Base-by-base conservation (phyloP, 176 grass and related monocot species). In the Ampelocalamus luodianensis region DNA sequence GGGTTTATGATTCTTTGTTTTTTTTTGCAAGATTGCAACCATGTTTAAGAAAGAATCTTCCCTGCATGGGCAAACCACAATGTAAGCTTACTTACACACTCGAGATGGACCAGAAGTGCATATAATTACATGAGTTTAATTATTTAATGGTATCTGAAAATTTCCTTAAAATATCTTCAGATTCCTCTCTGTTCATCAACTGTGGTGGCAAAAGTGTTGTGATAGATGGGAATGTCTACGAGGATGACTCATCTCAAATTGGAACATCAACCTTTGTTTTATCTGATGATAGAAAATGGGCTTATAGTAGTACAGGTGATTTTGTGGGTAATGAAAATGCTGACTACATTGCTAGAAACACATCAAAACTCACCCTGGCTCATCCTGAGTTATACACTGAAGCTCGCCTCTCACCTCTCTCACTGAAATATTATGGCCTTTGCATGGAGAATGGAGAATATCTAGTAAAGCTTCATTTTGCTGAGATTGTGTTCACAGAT, bases 281-380 rank as follows among this genome's bases (percentile, higher is more conserved):
- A 20, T 82, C 81, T 13, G 66, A 83, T 45, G 73, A 83, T 75
- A 73, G 27, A 72, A 92, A 82, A 79, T 97, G 92, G 92, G 95
- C 90, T 54, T 97, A 91, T 69, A 97, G 95, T 84, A 94, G 90
- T 65, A 97, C 95, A 78, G 95, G 95, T 67, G 95, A 93, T 70
- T 97, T 97, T 88, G 68, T 90, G 32, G 95, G 89, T 43, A 91
- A 91, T 40, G 80, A 83, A 60, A 63, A 88, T 78, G 90, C 89
- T 51, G 81, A 91, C 43, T 97, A 94, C 77, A 88, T 94, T 75
- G 86, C 86, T 70, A 88, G 65, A 79, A 94, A 94, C 72, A 79
- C 18, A 60, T 91, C 92, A 36, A 79, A 48, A 49, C 80, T 94
- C 44, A 76, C 54, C 61, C 56, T 94, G 61, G 38, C 16, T 65